These are phyloP conservation scores for Pinguiococcus pyrenoidosus DNA, from an alignment of 108 stramenopile species.

Conservation along the genomic window DNA sequence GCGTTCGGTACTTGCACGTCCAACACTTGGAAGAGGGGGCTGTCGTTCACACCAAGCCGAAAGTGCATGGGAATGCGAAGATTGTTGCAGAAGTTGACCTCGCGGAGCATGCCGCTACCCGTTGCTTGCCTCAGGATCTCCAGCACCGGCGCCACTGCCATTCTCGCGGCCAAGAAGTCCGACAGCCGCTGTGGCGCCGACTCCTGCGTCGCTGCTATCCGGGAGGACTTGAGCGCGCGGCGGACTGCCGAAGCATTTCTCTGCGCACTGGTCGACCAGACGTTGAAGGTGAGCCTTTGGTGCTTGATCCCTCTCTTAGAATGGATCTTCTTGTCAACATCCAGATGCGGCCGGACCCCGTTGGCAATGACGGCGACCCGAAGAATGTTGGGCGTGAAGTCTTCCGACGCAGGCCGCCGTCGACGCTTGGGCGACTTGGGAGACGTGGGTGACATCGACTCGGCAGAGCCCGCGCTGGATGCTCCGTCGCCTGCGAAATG, in stretches of 20 bases:
- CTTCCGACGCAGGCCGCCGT: background rate
- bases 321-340: constrained; percentile 14
- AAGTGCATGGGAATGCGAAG: constrained; percentile 9
- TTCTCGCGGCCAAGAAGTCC: too few relatives aligned
- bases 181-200: too few relatives aligned
- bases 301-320: background rate
- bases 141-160: too few relatives aligned
- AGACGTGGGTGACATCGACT: too few relatives aligned
- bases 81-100: constrained; percentile 15
- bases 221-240: background rate
- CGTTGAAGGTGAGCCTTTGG: constrained; percentile 10
- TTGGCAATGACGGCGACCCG: background rate
- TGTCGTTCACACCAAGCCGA: too few relatives aligned
- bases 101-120: background rate
- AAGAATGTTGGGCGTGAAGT: background rate
- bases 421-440: too few relatives aligned
- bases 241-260: background rate
- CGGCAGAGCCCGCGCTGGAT: too few relatives aligned
- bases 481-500: too few relatives aligned
- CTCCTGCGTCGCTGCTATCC: background rate
- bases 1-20: too few relatives aligned
- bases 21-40: too few relatives aligned
- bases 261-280: constrained; percentile 2
- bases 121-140: too few relatives aligned
- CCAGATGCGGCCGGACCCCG: constrained; percentile 5